Percentiles rank a stretch among this genome's conserved stretches.
Evolutionary conservation across 768 basidiomycete species (phyloP).

Genomic region (Leccinum truebloodii): DNA sequence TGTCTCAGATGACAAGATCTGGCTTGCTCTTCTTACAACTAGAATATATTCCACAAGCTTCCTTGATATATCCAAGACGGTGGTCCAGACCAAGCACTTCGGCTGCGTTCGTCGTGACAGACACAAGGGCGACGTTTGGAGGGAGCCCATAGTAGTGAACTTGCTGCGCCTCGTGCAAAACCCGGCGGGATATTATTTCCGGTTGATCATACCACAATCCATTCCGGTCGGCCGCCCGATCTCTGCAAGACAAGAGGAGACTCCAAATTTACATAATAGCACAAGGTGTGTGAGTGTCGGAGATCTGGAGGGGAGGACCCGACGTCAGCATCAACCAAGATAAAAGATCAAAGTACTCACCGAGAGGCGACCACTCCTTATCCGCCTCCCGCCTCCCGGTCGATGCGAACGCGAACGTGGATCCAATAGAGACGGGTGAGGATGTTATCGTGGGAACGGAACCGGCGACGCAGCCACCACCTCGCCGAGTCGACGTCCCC

Average conservation of each 20-base stretch:
- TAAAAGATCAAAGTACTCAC: conserved; percentile 35
- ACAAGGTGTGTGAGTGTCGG: neutral
- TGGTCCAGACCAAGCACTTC: no score
- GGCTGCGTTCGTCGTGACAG: no score
- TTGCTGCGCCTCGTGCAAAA: conserved; percentile 83
- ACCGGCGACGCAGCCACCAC: conserved; percentile 23
- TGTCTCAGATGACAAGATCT: no score
- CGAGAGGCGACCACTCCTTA: conserved; percentile 53
- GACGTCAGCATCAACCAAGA: neutral
- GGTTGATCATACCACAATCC: conserved; percentile 12
- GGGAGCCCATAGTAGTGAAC: conserved; percentile 81
- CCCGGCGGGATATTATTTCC: conserved; percentile 56
- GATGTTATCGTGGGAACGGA: neutral
- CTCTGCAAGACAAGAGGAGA: conserved; percentile 4
- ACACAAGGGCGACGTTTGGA: no score
- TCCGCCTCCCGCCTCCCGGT: conserved; percentile 4
- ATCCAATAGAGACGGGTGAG: neutral
- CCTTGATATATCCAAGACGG: no score
- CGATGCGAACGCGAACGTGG: neutral
- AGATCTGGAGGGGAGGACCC: neutral
- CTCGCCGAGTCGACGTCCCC: conserved; percentile 25
- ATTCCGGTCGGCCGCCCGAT: conserved; percentile 9
- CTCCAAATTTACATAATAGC: neutral
- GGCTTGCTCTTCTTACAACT: no score
- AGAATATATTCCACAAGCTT: no score